Percentiles rank a stretch among this genome's conserved stretches.
phyloP scores from a whole-genome alignment of 2,329 filamentous ascomycete species.

The Endoconidiophora polonica region DNA sequence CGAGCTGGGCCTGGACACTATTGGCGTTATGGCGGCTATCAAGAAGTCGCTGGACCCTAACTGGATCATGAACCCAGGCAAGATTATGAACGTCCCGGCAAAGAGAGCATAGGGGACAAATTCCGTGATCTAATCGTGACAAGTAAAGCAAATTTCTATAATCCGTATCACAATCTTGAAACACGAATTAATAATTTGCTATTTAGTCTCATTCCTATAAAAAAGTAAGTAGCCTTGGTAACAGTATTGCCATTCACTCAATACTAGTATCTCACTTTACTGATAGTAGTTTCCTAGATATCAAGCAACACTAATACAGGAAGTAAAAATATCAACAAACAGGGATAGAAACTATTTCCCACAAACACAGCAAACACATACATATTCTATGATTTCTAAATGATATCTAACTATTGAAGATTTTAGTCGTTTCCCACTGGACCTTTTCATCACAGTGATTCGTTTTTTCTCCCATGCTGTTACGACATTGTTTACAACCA shows the following conservation, averaged over 20 bases:
- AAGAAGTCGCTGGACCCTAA: conserved; percentile 69
- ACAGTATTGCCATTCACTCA: too few species aligned
- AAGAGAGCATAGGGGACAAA: conserved; percentile 15
- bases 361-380: too few species aligned
- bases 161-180: too few species aligned
- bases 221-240: too few species aligned
- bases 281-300: not conserved
- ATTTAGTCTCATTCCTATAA: not conserved
- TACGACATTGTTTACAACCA: too few species aligned
- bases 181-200: not conserved
- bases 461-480: too few species aligned
- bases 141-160: too few species aligned
- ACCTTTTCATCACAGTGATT: too few species aligned
- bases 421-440: too few species aligned
- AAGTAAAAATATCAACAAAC: not conserved
- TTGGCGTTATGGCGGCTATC: conserved; percentile 70
- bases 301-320: not conserved
- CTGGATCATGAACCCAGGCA: conserved; percentile 85
- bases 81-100: conserved; percentile 62
- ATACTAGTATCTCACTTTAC: too few species aligned
- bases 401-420: too few species aligned
- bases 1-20: conserved; percentile 65
- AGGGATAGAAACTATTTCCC: not conserved
- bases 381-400: too few species aligned
- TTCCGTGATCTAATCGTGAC: conserved; percentile 2